A percentile compares a stretch with the other conserved stretches of the same genome.
Conservation (phyloP, 352 stramenopile species). For the Pythium biforme region DNA sequence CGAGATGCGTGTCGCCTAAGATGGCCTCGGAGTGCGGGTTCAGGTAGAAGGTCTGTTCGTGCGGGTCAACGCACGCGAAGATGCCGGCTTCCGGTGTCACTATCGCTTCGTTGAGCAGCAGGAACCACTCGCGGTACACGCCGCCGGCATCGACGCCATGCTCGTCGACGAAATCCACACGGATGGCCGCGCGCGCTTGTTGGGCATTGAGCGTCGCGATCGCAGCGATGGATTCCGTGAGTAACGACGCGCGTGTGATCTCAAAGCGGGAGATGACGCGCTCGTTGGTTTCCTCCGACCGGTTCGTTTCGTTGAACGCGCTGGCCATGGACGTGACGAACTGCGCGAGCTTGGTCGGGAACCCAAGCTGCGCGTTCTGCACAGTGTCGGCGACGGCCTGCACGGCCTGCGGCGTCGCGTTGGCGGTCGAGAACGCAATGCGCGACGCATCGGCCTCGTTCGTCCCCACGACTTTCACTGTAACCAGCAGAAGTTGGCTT, state of each 20-base stretch:
- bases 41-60: slow-evolving; percentile 53
- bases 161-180: slow-evolving; percentile 73
- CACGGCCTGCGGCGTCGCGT: not conserved
- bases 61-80: slow-evolving; percentile 39
- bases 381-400: slow-evolving; percentile 11
- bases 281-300: slow-evolving; percentile 1
- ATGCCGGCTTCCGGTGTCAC: slow-evolving; percentile 34
- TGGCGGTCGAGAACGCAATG: not conserved
- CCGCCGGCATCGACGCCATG: slow-evolving; percentile 70
- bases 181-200: slow-evolving; percentile 21
- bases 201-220: not conserved
- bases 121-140: slow-evolving; percentile 78
- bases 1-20: slow-evolving; percentile 57
- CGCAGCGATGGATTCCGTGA: slow-evolving; percentile 18
- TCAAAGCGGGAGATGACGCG: slow-evolving; percentile 1
- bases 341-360: slow-evolving; percentile 22
- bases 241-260: slow-evolving; percentile 5
- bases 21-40: slow-evolving; percentile 26
- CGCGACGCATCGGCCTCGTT: slow-evolving; percentile 4
- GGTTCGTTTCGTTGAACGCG: slow-evolving; percentile 8
- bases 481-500: not conserved
- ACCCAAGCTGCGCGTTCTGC: slow-evolving; percentile 10
- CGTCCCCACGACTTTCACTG: not conserved
- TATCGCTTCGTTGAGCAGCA: slow-evolving; percentile 51
- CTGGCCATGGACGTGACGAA: slow-evolving; percentile 17